phyloP scores from a whole-genome alignment of 176 grass and related monocot species.

The Pontederia crassipes region DNA sequence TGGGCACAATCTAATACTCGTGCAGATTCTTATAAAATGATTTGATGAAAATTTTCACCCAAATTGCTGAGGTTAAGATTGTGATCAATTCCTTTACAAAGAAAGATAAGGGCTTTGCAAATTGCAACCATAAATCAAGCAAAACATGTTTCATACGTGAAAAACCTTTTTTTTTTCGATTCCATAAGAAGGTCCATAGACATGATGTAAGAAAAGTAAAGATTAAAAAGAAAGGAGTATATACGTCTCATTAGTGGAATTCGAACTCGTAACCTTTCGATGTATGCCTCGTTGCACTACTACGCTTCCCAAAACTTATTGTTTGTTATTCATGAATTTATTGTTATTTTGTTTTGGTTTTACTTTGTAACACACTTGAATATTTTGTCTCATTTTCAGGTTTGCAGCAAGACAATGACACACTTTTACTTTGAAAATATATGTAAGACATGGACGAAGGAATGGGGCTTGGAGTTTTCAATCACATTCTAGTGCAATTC shows the following conservation, averaged over 20 bases:
- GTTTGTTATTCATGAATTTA: constrained; percentile 32
- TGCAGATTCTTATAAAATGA: no score
- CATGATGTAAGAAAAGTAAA: no score
- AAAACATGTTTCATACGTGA: constrained; percentile 57
- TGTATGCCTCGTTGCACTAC: no score
- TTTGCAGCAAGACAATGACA: constrained; percentile 81
- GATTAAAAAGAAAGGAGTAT: no score
- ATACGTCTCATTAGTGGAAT: no score
- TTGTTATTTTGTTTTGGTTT: neutral
- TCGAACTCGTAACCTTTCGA: no score
- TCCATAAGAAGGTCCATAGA: no score
- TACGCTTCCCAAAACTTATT: no score
- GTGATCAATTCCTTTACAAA: constrained; percentile 76
- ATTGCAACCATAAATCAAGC: constrained; percentile 84
- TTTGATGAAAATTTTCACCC: constrained; percentile 66
- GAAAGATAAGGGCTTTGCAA: constrained; percentile 93
- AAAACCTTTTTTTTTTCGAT: no score
- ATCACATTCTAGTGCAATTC: constrained; percentile 72
- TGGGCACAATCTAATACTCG: no score
- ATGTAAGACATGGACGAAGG: constrained; percentile 95
- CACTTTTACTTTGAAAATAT: constrained; percentile 90
- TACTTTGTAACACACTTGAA: constrained; percentile 4
- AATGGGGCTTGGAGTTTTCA: no score
- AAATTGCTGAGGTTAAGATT: constrained; percentile 72
- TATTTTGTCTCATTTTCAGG: constrained; percentile 32